phyloP scores from a whole-genome alignment of 1,284 basidiomycete genomes.

The Malassezia yamatoensis region DNA sequence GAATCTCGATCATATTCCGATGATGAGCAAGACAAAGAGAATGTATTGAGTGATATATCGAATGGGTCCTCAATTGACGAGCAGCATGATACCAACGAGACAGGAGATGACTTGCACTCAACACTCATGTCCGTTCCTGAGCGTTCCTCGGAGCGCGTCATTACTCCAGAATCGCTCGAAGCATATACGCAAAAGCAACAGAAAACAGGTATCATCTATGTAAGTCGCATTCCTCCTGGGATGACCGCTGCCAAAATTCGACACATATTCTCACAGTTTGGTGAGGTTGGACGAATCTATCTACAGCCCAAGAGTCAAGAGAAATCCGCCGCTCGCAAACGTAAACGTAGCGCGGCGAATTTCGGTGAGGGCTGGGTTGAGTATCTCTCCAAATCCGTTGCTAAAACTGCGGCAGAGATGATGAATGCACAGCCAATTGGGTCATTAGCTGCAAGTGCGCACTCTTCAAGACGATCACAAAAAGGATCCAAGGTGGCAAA shows the following conservation, averaged over 20 bases:
- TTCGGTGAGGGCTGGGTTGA: conserved; percentile 98
- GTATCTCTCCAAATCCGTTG: conserved; percentile 84
- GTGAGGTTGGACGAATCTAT: conserved; percentile 42
- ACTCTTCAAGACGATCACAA: conserved; percentile 15
- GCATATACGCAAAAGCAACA: conserved; percentile 37
- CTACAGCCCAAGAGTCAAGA: conserved; percentile 31
- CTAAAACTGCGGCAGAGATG: conserved; percentile 81
- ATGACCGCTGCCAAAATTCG: conserved; percentile 96
- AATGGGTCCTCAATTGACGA: background rate
- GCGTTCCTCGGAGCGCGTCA: background rate
- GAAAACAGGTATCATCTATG: conserved; percentile 69
- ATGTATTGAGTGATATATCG: conserved; percentile 9
- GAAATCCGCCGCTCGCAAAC: conserved; percentile 17
- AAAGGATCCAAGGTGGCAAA: conserved; percentile 28
- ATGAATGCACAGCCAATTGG: conserved; percentile 88
- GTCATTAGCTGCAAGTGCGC: conserved; percentile 21
- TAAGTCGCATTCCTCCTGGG: conserved; percentile 92
- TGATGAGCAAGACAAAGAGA: background rate
- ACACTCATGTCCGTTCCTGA: background rate
- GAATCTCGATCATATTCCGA: background rate
- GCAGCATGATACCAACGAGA: conserved; percentile 39
- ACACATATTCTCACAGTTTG: conserved; percentile 53
- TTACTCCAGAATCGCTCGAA: conserved; percentile 27
- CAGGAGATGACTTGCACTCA: conserved; percentile 53
- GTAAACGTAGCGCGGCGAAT: conserved; percentile 54